Base-by-base conservation (phyloP, 768 basidiomycete species). In the Leucocoprinus birnbaumii region DNA sequence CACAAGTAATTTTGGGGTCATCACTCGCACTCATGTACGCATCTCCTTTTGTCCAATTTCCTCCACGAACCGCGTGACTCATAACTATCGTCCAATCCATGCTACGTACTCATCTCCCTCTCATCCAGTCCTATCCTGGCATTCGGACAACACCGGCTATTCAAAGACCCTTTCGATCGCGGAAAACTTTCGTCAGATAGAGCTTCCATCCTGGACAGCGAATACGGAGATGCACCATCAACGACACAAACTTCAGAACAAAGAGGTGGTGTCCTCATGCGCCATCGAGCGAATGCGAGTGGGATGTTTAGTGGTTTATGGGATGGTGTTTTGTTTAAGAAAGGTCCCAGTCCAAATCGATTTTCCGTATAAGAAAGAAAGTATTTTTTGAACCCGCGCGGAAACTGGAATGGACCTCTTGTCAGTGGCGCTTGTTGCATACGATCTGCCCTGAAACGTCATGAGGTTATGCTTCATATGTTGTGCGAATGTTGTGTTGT, bases 11-110 rank as follows among this genome's bases (percentile, higher is more conserved):
- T 35, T 52, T 87, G 18, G 78, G 70, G 13, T 71, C 72, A 16
- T 87, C 86, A 2, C 61, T 88, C 35, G 80, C 61, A 14, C 61
- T 83, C 14, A 83, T 74, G 85, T 87, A 64, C 56, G 84, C 74
- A 25, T n/a, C 11, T 26, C 24, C n/a, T 35, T 22, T 31, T 31
- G 31, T 31, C 31, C 31, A n/a, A 45, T 16, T 26, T 42, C 44
- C 31, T 42, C 38, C 35, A 44, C 22, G 27, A 48, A 27, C 48
- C 41, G 18, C 38, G 22, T 48, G 31, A 31, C 31, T 31, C 31
- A 31, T 31, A 31, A 31, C 11, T 11, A 31, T 31, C 31, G 6
- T n/a, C n/a, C n/a, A n/a, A n/a, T n/a, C n/a, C n/a, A n/a, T n/a
- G n/a, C n/a, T n/a, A n/a, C n/a, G n/a, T 37, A 40, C 18, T 43